Evolutionary conservation across 352 stramenopile genomes (phyloP).

Genomic region (Globisporangium camurandrum): DNA sequence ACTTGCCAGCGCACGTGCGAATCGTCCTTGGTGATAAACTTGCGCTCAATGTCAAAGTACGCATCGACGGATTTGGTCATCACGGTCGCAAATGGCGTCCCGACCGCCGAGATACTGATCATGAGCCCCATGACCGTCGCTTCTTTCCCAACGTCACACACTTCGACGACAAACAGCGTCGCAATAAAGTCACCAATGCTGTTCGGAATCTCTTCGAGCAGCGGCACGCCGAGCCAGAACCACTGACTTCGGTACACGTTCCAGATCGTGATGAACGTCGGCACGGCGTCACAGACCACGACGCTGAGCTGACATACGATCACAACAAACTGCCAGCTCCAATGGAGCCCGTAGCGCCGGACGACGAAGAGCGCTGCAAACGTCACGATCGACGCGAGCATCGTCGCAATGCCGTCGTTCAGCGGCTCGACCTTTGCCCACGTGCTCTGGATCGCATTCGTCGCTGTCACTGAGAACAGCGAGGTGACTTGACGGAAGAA

Average conservation of each 20-base stretch:
- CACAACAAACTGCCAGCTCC: constrained; percentile 44
- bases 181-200: constrained; percentile 37
- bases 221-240: constrained; percentile 54
- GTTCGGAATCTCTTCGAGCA: constrained; percentile 43
- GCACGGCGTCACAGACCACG: constrained; percentile 35
- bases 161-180: constrained; percentile 42
- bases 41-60: constrained; percentile 47
- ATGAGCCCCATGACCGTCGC: constrained; percentile 38
- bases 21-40: constrained; percentile 30
- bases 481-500: constrained; percentile 44
- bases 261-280: constrained; percentile 59
- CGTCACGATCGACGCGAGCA: constrained; percentile 33
- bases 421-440: constrained; percentile 53
- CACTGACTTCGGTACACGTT: constrained; percentile 60
- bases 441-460: constrained; percentile 32
- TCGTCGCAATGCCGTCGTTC: constrained; percentile 42
- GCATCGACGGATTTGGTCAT: constrained; percentile 50
- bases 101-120: constrained; percentile 32
- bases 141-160: constrained; percentile 41
- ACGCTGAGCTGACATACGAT: constrained; percentile 32
- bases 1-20: constrained; percentile 35
- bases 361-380: constrained; percentile 33
- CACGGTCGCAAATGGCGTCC: constrained; percentile 39
- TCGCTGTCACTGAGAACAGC: constrained; percentile 40
- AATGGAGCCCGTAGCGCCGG: constrained; percentile 36